Evolutionary conservation across 306 rosid genomes (phyloP), one percentile per base, ranked within the genome.

Genomic region (Urtica urens): DNA sequence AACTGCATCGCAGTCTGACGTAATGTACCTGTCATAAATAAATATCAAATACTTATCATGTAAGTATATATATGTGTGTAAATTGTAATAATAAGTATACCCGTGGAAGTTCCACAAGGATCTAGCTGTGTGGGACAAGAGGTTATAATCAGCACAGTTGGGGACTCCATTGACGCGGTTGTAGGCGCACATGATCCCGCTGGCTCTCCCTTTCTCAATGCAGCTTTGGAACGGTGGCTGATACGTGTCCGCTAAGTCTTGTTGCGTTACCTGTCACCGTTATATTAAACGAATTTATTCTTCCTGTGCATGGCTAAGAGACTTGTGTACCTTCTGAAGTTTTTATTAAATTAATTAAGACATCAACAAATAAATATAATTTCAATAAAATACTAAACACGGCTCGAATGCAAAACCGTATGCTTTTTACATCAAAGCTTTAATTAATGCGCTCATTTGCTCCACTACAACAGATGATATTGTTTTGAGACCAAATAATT

Each of bases 141-240:
- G 94, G 46, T 79, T 58, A 44, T 17, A 68, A 67, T 90, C 87
- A 0, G 95, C 95, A 40, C 95, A 90, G 69, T 62, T 85, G 2
- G 99, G 99, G 34, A 85, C 72, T 2, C 99, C 99, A 62, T 90
- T 90, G 2, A 90, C 81, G 0, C 74, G 82, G 23, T 90, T 90
- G 50, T 90, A 90, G 15, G 95, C 83, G 47, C 99, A 90, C 99
- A 90, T 85, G 55, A 90, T 71, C 28, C 95, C 95, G 44, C 93
- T 90, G 2, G 99, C 92, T 19, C 62, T 38, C 18, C 87, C 99
- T 42, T 77, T 15, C 73, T 67, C 41, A 21, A 90, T 51, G 16
- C 99, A 90, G 26, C 79, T 90, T 70, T 63, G 62, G 51, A 90
- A 90, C 12, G 99, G 95, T 10, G 99, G 95, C 55, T 85, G 94